phyloP scores from a whole-genome alignment of 306 rosid genomes.

The Quercus ilex region DNA sequence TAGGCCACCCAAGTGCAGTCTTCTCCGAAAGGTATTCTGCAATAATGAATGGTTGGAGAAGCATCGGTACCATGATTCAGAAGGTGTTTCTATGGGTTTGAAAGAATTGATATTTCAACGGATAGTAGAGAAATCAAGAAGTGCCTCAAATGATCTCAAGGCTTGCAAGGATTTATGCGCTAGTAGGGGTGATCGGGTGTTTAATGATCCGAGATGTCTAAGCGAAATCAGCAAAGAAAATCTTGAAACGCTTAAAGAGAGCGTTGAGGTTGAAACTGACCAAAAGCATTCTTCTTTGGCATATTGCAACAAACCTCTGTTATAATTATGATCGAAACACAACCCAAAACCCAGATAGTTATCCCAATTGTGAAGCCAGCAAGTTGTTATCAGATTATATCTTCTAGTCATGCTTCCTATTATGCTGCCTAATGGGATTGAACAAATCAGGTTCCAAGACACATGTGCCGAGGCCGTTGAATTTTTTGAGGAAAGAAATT shows the following conservation, averaged over 20 bases:
- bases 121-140: not conserved
- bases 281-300: constrained; percentile 33
- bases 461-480: constrained; percentile 34
- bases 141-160: not conserved
- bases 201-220: not conserved
- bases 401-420: constrained; percentile 24
- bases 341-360: too few relatives aligned
- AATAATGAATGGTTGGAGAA: not conserved
- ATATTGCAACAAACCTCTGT: constrained; percentile 26
- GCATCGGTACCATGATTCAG: not conserved
- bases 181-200: constrained; percentile 1
- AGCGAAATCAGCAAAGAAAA: not conserved
- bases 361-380: constrained; percentile 2
- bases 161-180: constrained; percentile 2
- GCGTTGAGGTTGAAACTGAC: constrained; percentile 9
- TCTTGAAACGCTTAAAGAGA: not conserved
- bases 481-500: constrained; percentile 14
- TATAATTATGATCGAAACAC: not conserved
- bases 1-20: not conserved
- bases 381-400: constrained; percentile 20
- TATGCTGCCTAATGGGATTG: constrained; percentile 33
- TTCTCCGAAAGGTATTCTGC: too few relatives aligned
- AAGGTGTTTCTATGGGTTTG: not conserved
- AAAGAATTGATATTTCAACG: constrained; percentile 10
- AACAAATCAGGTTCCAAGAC: constrained; percentile 31